Evolutionary conservation across 1,284 basidiomycete species (phyloP), one percentile per base, ranked within the genome.

Genomic region (Trichosporon sp.): DNA sequence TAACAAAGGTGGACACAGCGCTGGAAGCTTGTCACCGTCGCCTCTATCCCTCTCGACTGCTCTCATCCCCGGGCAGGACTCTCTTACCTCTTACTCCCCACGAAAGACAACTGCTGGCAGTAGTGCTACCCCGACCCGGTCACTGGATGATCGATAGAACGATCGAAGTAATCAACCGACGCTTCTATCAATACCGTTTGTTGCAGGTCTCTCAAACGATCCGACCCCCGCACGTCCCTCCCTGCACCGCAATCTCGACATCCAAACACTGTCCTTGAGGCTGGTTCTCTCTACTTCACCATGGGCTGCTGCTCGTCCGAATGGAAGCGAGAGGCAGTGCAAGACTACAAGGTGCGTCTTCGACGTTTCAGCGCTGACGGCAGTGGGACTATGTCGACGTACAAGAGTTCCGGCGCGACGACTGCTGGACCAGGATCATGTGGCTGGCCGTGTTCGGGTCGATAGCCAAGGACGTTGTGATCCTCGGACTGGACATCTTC

Each of bases 401-500:
- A 31, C 88, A 89, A 69, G 95, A 98, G 80, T 99, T 96, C 84
- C 90, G 89, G 72, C 90, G 93, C 83, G 91, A 91, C 84, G 89
- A 91, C 73, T 92, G 90, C 81, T 85, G 89, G 73, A 95, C 93
- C 85, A 90, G 95, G 62, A 82, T 93, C 77, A 92, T 92, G 92
- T 98, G 98, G 83, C 83, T 92, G 69, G 93, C 91, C 88, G 86
- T 97, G 73, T 99, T 96, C 83, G 85, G 94, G 80, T 87, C 95
- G 77, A 89, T 98, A 69, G 88, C 97, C 86, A 98, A 97, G 83
- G 93, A 92, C 34, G 91, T 98, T 84, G 89, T 94, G 70, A 95
- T 99, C 82, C 98, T 98, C 84, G 87, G 94, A 70, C 92, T 93
- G 83, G 97, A 99, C 88, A 94, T 98, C 81, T 99, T 97, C 86